phyloP scores from a whole-genome alignment of 805 yeast genomes.

The Wickerhamiella galacta region DNA sequence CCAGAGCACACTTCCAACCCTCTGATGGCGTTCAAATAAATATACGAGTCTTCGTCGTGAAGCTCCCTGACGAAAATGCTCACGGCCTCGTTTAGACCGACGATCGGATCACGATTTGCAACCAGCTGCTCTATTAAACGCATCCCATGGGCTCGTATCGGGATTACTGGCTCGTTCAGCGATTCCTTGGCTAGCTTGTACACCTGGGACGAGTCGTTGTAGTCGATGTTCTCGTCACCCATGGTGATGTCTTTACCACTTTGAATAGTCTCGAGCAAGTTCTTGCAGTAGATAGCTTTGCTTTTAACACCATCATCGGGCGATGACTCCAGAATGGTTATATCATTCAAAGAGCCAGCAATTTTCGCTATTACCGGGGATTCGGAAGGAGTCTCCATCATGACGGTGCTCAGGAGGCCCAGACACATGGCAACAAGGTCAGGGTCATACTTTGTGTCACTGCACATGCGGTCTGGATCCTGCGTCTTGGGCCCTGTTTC shows the following conservation, averaged over 20 bases:
- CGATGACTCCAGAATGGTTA: background rate
- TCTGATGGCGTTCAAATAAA: conserved; percentile 70
- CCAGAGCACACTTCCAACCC: conserved; percentile 50
- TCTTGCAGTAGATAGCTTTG: conserved; percentile 13
- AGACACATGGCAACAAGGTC: conserved; percentile 20
- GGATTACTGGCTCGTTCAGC: conserved; percentile 62
- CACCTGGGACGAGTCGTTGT: conserved; percentile 5
- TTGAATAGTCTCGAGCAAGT: conserved; percentile 8
- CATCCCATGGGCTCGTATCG: conserved; percentile 77
- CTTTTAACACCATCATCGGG: conserved; percentile 4
- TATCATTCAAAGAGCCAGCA: conserved; percentile 5
- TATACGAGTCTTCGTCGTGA: conserved; percentile 68
- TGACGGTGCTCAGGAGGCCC: conserved; percentile 18
- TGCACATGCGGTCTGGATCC: too few relatives aligned
- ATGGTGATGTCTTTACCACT: conserved; percentile 3
- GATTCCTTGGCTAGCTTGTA: conserved; percentile 47
- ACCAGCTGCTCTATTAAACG: conserved; percentile 42
- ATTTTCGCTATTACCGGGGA: conserved; percentile 7
- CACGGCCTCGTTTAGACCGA: conserved; percentile 36
- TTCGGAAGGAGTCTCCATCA: conserved; percentile 15
- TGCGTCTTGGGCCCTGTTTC: too few relatives aligned
- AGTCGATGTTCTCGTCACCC: conserved; percentile 11
- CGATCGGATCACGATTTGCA: conserved; percentile 31
- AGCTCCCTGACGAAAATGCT: conserved; percentile 47
- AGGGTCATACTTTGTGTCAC: conserved; percentile 19